Evolutionary conservation across 2,329 filamentous ascomycete genomes (phyloP).

Genomic region (Penicillium sp.): DNA sequence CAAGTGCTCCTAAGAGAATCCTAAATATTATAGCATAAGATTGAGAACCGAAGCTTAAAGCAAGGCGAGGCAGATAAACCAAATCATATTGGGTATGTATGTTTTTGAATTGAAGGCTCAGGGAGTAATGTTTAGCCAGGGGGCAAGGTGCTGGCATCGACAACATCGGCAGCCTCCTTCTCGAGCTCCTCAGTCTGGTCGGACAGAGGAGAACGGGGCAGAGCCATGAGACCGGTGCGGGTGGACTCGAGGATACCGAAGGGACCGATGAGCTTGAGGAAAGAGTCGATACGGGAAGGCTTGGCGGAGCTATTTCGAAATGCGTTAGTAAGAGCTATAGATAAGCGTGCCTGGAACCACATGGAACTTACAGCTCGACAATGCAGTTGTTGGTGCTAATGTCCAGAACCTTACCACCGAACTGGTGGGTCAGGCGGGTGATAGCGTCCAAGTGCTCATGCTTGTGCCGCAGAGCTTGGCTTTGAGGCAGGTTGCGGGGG

Average conservation of each 20-base stretch:
- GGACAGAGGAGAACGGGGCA: constrained; percentile 88
- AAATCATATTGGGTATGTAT: constrained; percentile 29
- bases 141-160: constrained; percentile 90
- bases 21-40: constrained; percentile 10
- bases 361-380: constrained; percentile 81
- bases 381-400: constrained; percentile 99
- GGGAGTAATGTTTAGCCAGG: constrained; percentile 67
- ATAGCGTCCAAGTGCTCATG: constrained; percentile 96
- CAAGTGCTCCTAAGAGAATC: not conserved
- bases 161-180: constrained; percentile 92
- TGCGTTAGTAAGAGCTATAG: constrained; percentile 5
- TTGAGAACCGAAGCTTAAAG: constrained; percentile 14
- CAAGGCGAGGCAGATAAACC: constrained; percentile 18
- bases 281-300: constrained; percentile 90
- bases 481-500: constrained; percentile 81
- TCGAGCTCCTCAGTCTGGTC: constrained; percentile 72
- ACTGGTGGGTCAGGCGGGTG: constrained; percentile 95
- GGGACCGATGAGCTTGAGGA: constrained; percentile 91
- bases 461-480: constrained; percentile 91
- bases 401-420: constrained; percentile 95
- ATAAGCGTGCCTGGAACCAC: not conserved
- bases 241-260: constrained; percentile 98
- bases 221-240: constrained; percentile 92
- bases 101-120: constrained; percentile 25
- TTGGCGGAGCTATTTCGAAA: constrained; percentile 74